Evolutionary conservation across 805 yeast species (phyloP).

Genomic region (Scheffersomyces coipomensis): DNA sequence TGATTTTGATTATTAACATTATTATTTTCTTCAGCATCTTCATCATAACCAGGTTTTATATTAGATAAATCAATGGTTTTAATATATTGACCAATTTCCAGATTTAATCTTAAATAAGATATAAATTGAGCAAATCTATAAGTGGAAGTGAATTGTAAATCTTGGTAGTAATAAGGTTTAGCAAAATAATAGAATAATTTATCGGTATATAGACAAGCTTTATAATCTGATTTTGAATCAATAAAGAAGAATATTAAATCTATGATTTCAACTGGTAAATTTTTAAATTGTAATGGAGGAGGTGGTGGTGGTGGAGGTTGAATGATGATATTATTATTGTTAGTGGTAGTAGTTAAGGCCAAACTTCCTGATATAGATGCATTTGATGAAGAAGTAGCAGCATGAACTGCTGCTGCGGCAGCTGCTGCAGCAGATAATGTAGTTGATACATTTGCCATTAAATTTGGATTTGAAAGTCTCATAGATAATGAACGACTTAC

Average conservation of each 20-base stretch:
- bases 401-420: not conserved
- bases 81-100: slow-evolving; percentile 56
- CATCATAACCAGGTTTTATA: slow-evolving; percentile 32
- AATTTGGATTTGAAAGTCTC: slow-evolving; percentile 21
- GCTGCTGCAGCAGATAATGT: not conserved
- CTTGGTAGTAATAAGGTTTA: slow-evolving; percentile 52
- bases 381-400: not conserved
- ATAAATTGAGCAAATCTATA: slow-evolving; percentile 81
- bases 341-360: not conserved
- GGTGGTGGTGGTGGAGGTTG: slow-evolving; percentile 1
- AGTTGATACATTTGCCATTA: slow-evolving; percentile 6
- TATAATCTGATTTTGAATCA: slow-evolving; percentile 32
- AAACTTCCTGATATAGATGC: not conserved
- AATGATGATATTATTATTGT: not conserved
- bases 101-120: slow-evolving; percentile 57
- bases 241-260: slow-evolving; percentile 35
- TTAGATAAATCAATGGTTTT: slow-evolving; percentile 57
- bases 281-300: slow-evolving; percentile 16
- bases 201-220: slow-evolving; percentile 48
- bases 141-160: slow-evolving; percentile 62
- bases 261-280: slow-evolving; percentile 46
- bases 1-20: slow-evolving; percentile 1
- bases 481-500: slow-evolving; percentile 43
- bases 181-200: slow-evolving; percentile 50
- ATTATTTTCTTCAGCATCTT: slow-evolving; percentile 11